Evolutionary conservation across 805 yeast species (phyloP).

Genomic region (Suhomyces xylopsoci): DNA sequence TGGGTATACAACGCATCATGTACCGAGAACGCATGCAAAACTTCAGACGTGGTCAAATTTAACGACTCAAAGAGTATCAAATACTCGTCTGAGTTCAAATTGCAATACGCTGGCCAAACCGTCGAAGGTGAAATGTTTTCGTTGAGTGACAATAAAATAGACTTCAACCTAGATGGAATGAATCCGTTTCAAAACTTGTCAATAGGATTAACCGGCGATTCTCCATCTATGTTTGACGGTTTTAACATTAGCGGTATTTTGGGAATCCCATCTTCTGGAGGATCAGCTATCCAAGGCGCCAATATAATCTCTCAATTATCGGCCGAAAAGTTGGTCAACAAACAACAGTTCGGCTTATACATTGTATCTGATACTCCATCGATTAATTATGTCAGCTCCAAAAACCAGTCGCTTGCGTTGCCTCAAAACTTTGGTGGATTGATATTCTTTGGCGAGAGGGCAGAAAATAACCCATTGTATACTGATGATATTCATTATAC

Average conservation of each 20-base stretch:
- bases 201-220: constrained; percentile 53
- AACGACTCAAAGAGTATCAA: constrained; percentile 12
- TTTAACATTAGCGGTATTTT: constrained; percentile 59
- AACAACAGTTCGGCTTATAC: constrained; percentile 36
- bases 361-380: constrained; percentile 15
- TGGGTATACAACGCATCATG: constrained; percentile 62
- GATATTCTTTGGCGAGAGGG: constrained; percentile 22
- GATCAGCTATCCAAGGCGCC: constrained; percentile 23
- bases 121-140: constrained; percentile 49
- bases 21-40: constrained; percentile 39
- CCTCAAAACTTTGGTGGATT: constrained; percentile 25
- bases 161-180: constrained; percentile 34
- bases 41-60: constrained; percentile 23
- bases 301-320: constrained; percentile 43
- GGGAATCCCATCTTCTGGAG: constrained; percentile 45
- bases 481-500: constrained; percentile 38
- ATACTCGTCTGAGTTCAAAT: constrained; percentile 36
- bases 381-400: constrained; percentile 11
- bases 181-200: constrained; percentile 27
- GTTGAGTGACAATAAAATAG: constrained; percentile 24
- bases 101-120: constrained; percentile 52
- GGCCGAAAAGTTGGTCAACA: constrained; percentile 29
- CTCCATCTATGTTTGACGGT: constrained; percentile 50
- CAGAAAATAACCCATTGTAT: constrained; percentile 12
- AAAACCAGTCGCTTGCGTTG: constrained; percentile 27